These are phyloP conservation scores for Hypoxylon sp. DNA, from an alignment of 2,329 filamentous ascomycete species.

Conservation along the genomic window DNA sequence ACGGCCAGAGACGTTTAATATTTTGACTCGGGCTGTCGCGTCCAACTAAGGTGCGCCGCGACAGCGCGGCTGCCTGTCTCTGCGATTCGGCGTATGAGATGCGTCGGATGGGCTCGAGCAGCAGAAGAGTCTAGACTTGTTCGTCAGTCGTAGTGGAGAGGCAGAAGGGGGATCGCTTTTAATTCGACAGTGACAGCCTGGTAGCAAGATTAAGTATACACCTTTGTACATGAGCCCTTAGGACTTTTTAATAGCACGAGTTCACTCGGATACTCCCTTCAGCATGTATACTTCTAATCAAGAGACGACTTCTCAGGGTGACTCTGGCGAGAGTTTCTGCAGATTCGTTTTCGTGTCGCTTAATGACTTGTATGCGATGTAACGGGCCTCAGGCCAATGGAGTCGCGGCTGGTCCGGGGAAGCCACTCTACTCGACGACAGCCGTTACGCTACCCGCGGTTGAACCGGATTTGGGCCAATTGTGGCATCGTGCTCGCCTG, in stretches of 20 bases:
- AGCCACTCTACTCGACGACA: conserved; percentile 26
- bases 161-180: conserved; percentile 35
- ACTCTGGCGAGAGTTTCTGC: conserved; percentile 17
- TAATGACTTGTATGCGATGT: conserved; percentile 31
- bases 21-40: conserved; percentile 23
- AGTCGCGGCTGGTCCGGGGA: conserved; percentile 5
- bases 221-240: conserved; percentile 47
- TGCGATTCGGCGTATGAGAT: conserved; percentile 23
- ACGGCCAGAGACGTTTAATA: conserved; percentile 29
- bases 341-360: conserved; percentile 33
- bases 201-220: conserved; percentile 45
- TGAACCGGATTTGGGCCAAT: conserved; percentile 25
- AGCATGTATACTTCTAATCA: conserved; percentile 7
- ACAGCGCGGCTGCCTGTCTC: conserved; percentile 33
- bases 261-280: conserved; percentile 23
- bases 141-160: conserved; percentile 36
- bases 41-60: conserved; percentile 29
- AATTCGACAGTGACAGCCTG: conserved; percentile 40
- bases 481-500: conserved; percentile 25
- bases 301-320: background rate
- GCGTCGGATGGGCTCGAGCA: conserved; percentile 30
- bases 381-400: conserved; percentile 27
- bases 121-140: conserved; percentile 32
- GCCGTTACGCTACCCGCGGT: conserved; percentile 32
- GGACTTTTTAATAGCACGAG: conserved; percentile 45